phyloP scores from a whole-genome alignment of 2,329 filamentous ascomycete species.

The Fusarium nelsonii region DNA sequence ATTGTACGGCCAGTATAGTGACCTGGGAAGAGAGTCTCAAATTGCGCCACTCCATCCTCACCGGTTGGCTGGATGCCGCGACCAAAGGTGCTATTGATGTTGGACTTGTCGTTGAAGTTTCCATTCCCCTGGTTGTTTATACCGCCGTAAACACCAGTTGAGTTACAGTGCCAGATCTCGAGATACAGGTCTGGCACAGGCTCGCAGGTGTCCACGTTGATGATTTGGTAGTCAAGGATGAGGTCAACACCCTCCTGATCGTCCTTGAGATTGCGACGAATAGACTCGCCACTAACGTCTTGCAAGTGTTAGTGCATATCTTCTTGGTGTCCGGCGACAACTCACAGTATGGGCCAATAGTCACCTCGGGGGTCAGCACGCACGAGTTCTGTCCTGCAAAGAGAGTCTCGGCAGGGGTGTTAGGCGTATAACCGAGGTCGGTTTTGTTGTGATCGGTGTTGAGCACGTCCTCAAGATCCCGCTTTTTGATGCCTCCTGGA shows the following conservation, averaged over 20 bases:
- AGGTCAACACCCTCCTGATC: constrained; percentile 56
- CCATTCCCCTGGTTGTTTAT: constrained; percentile 55
- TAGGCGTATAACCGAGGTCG: constrained; percentile 49
- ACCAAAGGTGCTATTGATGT: constrained; percentile 51
- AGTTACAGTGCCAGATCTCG: constrained; percentile 62
- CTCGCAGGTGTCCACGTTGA: constrained; percentile 59
- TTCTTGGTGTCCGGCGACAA: accelerated
- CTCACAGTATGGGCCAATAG: constrained; percentile 60
- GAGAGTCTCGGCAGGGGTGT: constrained; percentile 50
- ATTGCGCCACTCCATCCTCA: constrained; percentile 57
- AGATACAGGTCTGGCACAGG: constrained; percentile 57
- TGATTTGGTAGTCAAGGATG: constrained; percentile 59
- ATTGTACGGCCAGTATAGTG: constrained; percentile 60
- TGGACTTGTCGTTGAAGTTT: constrained; percentile 55
- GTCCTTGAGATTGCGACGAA: constrained; percentile 56
- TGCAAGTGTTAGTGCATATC: not conserved
- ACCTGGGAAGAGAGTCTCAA: constrained; percentile 59
- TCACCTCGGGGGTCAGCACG: constrained; percentile 63
- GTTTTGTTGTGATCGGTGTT: constrained; percentile 55
- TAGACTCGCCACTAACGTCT: constrained; percentile 50
- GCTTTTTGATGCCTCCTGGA: constrained; percentile 41
- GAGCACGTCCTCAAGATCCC: constrained; percentile 52
- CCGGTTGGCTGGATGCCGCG: constrained; percentile 57
- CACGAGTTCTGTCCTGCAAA: constrained; percentile 59
- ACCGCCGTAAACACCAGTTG: constrained; percentile 62